Base-by-base conservation (phyloP, 1,139 yeast genomes). In the Candida pseudoviswanathii region DNA sequence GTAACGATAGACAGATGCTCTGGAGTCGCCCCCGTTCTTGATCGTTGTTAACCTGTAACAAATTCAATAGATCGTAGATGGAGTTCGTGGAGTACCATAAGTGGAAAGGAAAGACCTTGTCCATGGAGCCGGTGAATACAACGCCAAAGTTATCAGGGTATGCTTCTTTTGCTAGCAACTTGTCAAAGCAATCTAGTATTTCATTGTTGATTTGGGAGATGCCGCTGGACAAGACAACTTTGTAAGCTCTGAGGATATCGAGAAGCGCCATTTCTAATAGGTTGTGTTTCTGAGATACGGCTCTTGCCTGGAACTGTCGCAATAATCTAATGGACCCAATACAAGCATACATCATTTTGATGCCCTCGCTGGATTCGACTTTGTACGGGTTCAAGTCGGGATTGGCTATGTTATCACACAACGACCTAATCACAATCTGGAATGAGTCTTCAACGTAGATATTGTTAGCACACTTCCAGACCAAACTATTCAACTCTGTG, bases 11-110 rank as follows among this genome's bases (percentile, higher is more conserved):
- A 54, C 81, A 71, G 2, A 77, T 68, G 2, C 76, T 66, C 44
- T 62, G 66, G 61, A 74, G 64, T 41, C 67, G 64, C 43, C 63
- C 66, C 5, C 56, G 57, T 43, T 76, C 79, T 16, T 71, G 74
- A 4, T 63, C 66, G 25, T 68, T 60, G 38, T 58, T 56, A 1
- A 71, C 48, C 46, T 63, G 54, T 33, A 70, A 41, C 45, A 50
- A 48, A 43, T 58, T 39, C 26, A 68, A 51, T 9, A 67, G 63
- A 43, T 71, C 78, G 43, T 74, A 73, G 1, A 84, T 71, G 2
- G 85, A 78, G 11, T 61, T 57, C 1, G 70, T 62, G 0, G 82
- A 69, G 51, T 75, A 75, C 85, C 86, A 82, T 21, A 77, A 59
- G 42, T 79, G 81, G 54, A 75, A 75, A 10, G 79, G 79, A 21